Percentiles rank a stretch among this genome's conserved stretches.
Conservation (phyloP, 768 basidiomycete species). For the Arthromyces matolae region DNA sequence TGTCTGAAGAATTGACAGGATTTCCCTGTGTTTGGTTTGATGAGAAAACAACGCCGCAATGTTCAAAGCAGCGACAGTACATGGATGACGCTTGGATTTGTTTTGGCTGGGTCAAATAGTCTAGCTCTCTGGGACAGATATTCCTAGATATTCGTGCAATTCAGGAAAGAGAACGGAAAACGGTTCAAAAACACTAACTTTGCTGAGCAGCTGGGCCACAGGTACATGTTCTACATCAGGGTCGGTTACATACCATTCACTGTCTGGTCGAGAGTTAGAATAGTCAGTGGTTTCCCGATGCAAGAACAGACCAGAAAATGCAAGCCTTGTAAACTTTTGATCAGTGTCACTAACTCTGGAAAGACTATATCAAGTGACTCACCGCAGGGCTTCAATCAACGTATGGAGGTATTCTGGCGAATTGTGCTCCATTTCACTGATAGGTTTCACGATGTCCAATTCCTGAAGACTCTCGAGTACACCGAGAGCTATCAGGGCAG, state of each 20-base stretch:
- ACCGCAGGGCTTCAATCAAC: constrained; percentile 83
- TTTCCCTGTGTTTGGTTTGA: constrained; percentile 52
- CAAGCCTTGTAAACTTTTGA: constrained; percentile 37
- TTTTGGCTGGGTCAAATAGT: constrained; percentile 67
- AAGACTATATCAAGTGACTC: constrained; percentile 17
- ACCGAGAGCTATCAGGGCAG: constrained; percentile 88
- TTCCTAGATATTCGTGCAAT: constrained; percentile 53
- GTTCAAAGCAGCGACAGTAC: constrained; percentile 29
- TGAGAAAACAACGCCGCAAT: constrained; percentile 3
- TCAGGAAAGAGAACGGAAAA: no score
- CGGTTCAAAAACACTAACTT: no score
- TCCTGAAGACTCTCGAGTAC: constrained; percentile 86
- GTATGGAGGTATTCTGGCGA: constrained; percentile 86
- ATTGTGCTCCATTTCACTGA: constrained; percentile 85
- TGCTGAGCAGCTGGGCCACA: constrained; percentile 78
- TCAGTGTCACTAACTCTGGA: not conserved
- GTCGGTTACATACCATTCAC: constrained; percentile 89
- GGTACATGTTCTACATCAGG: constrained; percentile 78
- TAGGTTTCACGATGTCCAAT: constrained; percentile 61
- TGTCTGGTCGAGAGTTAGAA: constrained; percentile 45
- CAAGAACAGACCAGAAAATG: constrained; percentile 62
- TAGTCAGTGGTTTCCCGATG: not conserved
- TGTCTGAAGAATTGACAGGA: constrained; percentile 84
- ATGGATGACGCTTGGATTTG: constrained; percentile 63
- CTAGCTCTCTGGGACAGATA: constrained; percentile 80